phyloP scores from a whole-genome alignment of 2,329 filamentous ascomycete genomes.

The Paecilomyces formosus region DNA sequence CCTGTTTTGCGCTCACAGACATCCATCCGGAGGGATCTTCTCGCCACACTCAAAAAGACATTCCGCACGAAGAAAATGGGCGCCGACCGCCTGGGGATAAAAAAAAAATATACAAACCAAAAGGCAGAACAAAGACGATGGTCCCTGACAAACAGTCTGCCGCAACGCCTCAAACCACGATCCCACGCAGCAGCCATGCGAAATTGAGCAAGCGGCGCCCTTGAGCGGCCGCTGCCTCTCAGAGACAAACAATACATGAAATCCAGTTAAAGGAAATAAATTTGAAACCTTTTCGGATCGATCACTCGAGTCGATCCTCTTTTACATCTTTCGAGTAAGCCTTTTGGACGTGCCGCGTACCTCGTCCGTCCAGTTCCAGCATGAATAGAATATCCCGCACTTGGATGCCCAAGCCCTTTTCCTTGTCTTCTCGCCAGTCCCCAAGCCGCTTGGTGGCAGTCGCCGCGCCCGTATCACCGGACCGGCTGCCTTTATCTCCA shows the following conservation, averaged over 20 bases:
- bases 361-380: conserved; percentile 66
- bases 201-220: conserved; percentile 2
- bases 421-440: conserved; percentile 69
- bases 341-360: conserved; percentile 35
- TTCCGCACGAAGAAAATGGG: background rate
- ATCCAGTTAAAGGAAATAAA: conserved; percentile 3
- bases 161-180: conserved; percentile 18
- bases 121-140: background rate
- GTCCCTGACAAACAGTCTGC: conserved; percentile 5
- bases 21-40: background rate
- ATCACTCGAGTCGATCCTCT: conserved; percentile 29
- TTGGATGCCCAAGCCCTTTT: conserved; percentile 72
- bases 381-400: conserved; percentile 73
- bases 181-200: conserved; percentile 16
- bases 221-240: conserved; percentile 2
- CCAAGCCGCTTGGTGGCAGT: conserved; percentile 56
- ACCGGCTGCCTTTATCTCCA: conserved; percentile 21
- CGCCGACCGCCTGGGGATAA: background rate
- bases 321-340: conserved; percentile 36
- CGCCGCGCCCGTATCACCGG: conserved; percentile 21
- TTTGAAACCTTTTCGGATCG: background rate
- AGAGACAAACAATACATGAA: conserved; percentile 4
- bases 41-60: background rate
- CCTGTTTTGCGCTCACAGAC: background rate
- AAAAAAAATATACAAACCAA: background rate